These are phyloP conservation scores for Pythium dissotocum DNA, from an alignment of 352 stramenopile species.

Conservation along the genomic window DNA sequence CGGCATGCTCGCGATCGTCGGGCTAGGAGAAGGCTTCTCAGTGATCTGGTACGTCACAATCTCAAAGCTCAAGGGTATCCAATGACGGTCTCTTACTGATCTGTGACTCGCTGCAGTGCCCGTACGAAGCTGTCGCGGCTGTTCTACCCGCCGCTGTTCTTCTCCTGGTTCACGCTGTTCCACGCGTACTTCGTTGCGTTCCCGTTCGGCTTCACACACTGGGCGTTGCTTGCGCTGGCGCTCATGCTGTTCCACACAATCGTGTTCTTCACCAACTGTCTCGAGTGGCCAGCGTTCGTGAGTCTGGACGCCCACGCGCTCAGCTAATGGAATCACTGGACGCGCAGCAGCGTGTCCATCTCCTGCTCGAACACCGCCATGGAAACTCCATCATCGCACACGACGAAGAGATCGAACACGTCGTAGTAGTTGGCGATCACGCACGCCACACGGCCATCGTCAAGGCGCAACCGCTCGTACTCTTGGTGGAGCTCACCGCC, in stretches of 20 bases:
- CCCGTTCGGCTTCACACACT: slow-evolving; percentile 92
- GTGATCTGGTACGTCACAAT: slow-evolving; percentile 66
- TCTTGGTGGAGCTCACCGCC: slow-evolving; percentile 37
- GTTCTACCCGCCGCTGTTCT: slow-evolving; percentile 92
- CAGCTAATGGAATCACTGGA: not conserved
- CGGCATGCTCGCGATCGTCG: slow-evolving; percentile 88
- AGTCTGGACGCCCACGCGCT: not conserved
- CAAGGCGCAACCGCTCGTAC: slow-evolving; percentile 30
- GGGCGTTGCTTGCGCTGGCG: slow-evolving; percentile 58
- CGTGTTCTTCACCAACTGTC: slow-evolving; percentile 71
- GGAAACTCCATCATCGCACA: slow-evolving; percentile 38
- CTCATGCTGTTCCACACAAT: slow-evolving; percentile 54
- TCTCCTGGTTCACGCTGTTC: slow-evolving; percentile 94
- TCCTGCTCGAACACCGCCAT: slow-evolving; percentile 41
- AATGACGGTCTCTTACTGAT: not conserved
- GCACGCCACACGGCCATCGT: slow-evolving; percentile 34
- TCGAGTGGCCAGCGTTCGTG: slow-evolving; percentile 61
- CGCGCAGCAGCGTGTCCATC: slow-evolving; percentile 32
- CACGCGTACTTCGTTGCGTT: slow-evolving; percentile 96
- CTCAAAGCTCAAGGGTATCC: not conserved
- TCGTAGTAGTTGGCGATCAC: slow-evolving; percentile 53
- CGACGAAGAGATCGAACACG: slow-evolving; percentile 39
- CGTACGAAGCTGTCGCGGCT: slow-evolving; percentile 59
- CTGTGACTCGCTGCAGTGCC: slow-evolving; percentile 39
- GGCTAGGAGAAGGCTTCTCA: slow-evolving; percentile 89